Percentiles rank a stretch among this genome's conserved stretches.
These are phyloP conservation scores for Globisporangium nodosum DNA, from an alignment of 352 stramenopile genomes.

Conservation along the genomic window DNA sequence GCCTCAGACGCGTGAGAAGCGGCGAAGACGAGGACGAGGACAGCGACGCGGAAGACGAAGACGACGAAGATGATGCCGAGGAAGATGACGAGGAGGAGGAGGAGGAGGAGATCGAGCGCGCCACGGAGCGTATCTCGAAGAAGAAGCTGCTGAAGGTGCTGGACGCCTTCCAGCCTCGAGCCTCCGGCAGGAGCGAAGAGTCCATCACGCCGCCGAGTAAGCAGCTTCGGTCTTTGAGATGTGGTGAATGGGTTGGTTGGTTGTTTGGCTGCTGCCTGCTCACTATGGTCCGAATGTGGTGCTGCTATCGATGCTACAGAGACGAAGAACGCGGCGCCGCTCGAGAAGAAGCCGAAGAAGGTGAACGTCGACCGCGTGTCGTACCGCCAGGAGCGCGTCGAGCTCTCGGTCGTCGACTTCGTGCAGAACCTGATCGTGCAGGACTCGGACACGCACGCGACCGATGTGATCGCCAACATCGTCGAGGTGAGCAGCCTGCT, in stretches of 20 bases:
- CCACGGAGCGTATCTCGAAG: conserved; percentile 62
- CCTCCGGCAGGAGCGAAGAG: conserved; percentile 38
- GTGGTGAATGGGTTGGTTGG: not conserved
- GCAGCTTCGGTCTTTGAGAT: not conserved
- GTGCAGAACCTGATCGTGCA: conserved; percentile 67
- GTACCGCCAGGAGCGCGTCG: conserved; percentile 69
- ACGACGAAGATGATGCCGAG: conserved; percentile 11
- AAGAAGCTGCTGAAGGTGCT: conserved; percentile 68
- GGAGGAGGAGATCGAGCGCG: conserved; percentile 51
- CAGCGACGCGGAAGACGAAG: conserved; percentile 1
- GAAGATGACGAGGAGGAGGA: conserved; percentile 20
- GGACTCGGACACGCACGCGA: conserved; percentile 49
- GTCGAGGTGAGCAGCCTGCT: conserved; percentile 36
- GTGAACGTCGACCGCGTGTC: conserved; percentile 56
- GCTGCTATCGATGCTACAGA: conserved; percentile 24
- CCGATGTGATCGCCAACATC: conserved; percentile 60
- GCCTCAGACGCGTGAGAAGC: not conserved
- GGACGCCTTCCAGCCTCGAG: conserved; percentile 46
- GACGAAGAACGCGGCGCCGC: conserved; percentile 55
- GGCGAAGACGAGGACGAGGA: conserved; percentile 7
- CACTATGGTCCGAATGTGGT: not conserved
- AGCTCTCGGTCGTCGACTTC: conserved; percentile 56
- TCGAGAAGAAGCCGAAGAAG: conserved; percentile 71
- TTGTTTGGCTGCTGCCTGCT: not conserved
- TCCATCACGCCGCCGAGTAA: conserved; percentile 26